phyloP scores from a whole-genome alignment of 148 eudicot species.

The Camellia sinensis region DNA sequence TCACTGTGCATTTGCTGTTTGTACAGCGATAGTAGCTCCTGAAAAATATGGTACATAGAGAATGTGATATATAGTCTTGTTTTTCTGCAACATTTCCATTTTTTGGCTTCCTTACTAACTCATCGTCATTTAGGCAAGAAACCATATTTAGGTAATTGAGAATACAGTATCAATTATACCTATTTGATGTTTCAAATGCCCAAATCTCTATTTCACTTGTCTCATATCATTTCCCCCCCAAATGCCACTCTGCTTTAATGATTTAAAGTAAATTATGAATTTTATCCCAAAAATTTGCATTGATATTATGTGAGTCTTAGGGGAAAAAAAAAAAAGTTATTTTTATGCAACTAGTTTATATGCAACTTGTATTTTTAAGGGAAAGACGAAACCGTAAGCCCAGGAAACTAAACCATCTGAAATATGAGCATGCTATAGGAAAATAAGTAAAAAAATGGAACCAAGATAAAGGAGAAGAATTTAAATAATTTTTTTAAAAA shows the following conservation, averaged over 20 bases:
- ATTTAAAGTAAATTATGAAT: background rate
- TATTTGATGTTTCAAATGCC: background rate
- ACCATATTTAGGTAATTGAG: too few relatives aligned
- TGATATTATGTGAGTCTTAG: too few relatives aligned
- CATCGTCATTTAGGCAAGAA: too few relatives aligned
- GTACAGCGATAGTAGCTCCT: conserved; percentile 99
- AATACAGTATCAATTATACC: background rate
- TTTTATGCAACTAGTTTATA: too few relatives aligned
- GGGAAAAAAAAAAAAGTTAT: too few relatives aligned
- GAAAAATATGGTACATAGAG: conserved; percentile 1
- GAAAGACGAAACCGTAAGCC: background rate
- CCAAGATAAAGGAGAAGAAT: background rate
- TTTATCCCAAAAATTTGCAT: background rate
- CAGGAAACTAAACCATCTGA: too few relatives aligned
- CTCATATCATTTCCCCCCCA: too few relatives aligned
- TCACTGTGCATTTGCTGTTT: conserved; percentile 85
- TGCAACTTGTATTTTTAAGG: background rate
- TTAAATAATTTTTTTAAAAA: too few relatives aligned
- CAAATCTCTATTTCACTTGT: background rate
- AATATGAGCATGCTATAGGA: too few relatives aligned
- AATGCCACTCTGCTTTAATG: background rate
- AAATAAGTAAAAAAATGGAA: background rate
- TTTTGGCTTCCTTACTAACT: too few relatives aligned
- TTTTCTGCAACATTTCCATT: too few relatives aligned
- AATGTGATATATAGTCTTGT: background rate